Evolutionary conservation across 306 rosid species (phyloP).

Genomic region (Quercus agrifolia): DNA sequence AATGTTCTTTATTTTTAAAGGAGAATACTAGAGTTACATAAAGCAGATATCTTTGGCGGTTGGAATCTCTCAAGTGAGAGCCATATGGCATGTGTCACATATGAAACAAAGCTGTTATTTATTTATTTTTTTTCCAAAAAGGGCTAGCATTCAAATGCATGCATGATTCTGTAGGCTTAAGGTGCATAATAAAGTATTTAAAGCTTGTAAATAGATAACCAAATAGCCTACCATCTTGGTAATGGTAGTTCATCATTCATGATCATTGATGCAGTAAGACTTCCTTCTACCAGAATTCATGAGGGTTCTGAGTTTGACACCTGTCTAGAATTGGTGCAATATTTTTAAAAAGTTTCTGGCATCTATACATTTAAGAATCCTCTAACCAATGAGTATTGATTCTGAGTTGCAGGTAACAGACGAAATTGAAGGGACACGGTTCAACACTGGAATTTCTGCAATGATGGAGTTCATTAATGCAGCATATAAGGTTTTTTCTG

Average conservation of each 20-base stretch:
- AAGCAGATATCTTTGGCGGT: background rate
- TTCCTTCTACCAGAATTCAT: background rate
- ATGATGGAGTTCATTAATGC: constrained; percentile 96
- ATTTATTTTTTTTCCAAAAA: too few relatives aligned
- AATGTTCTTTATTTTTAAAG: background rate
- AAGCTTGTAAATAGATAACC: background rate
- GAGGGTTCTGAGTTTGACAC: background rate
- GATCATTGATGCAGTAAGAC: background rate
- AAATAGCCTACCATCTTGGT: background rate
- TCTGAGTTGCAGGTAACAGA: constrained; percentile 72
- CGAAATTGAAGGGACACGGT: constrained; percentile 88
- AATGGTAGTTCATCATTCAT: background rate
- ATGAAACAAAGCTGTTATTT: too few relatives aligned
- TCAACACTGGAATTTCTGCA: constrained; percentile 97
- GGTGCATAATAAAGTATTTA: background rate
- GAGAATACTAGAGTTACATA: background rate
- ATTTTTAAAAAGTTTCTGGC: background rate
- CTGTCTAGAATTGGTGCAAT: background rate
- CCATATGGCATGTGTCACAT: background rate
- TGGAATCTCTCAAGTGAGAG: background rate
- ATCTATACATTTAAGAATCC: constrained; percentile 17
- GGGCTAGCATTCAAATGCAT: background rate
- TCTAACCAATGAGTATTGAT: constrained; percentile 33
- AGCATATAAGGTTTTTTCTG: constrained; percentile 69
- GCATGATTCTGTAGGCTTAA: background rate